Percentiles rank a stretch among this genome's conserved stretches.
Conservation (phyloP, 1,139 yeast genomes). For the Suhomyces maxii region DNA sequence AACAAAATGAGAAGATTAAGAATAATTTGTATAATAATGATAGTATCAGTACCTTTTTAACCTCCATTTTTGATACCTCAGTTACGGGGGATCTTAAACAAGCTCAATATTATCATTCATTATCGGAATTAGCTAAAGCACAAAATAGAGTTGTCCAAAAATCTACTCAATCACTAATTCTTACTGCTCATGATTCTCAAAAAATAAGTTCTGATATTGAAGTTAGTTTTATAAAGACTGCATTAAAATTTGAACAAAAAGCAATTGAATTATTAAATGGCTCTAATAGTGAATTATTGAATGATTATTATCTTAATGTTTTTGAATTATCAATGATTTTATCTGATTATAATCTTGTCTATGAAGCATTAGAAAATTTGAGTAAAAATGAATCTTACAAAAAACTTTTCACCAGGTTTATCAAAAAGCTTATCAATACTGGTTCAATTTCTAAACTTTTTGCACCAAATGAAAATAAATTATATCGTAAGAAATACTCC, state of each 20-base stretch:
- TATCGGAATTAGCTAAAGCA: constrained; percentile 30
- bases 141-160: constrained; percentile 15
- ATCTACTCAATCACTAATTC: constrained; percentile 4
- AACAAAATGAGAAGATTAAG: constrained; percentile 18
- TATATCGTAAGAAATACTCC: constrained; percentile 30
- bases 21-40: constrained; percentile 17
- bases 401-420: constrained; percentile 20
- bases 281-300: not conserved
- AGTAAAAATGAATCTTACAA: constrained; percentile 13
- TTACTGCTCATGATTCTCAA: not conserved
- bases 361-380: constrained; percentile 28
- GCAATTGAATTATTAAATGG: constrained; percentile 28
- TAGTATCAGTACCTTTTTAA: constrained; percentile 21
- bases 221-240: constrained; percentile 21
- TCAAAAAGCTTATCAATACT: constrained; percentile 26
- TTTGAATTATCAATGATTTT: constrained; percentile 33
- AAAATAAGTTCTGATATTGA: constrained; percentile 11
- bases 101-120: constrained; percentile 37
- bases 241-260: constrained; percentile 33
- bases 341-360: constrained; percentile 26
- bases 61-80: constrained; percentile 19
- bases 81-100: constrained; percentile 15
- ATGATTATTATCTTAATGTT: constrained; percentile 26
- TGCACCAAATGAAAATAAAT: constrained; percentile 18
- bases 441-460: constrained; percentile 26